Conservation (phyloP, 352 stramenopile genomes). For the Phytophthora hybrid region DNA sequence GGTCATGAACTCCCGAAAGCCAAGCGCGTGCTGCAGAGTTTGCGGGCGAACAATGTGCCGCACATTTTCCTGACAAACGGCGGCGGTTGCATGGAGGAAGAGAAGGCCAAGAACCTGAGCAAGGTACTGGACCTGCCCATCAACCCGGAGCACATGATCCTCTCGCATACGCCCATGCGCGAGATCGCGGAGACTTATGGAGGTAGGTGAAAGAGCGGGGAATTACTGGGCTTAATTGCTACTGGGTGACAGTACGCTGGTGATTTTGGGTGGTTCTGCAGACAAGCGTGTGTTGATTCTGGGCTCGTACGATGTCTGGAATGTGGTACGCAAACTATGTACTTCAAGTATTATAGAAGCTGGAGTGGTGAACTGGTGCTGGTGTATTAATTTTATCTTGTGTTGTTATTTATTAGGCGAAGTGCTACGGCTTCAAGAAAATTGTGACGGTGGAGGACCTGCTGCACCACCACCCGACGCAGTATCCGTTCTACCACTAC, state of each 20-base stretch:
- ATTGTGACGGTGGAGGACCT: constrained; percentile 80
- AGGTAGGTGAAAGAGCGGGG: constrained; percentile 34
- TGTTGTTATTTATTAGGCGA: constrained; percentile 33
- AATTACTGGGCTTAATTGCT: neutral
- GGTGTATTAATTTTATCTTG: neutral
- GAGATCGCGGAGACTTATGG: constrained; percentile 71
- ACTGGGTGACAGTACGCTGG: neutral
- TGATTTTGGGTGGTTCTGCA: constrained; percentile 19
- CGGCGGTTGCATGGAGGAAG: constrained; percentile 85
- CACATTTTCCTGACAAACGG: constrained; percentile 94
- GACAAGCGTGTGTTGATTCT: constrained; percentile 89
- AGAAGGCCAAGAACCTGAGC: constrained; percentile 84
- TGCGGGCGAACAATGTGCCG: constrained; percentile 70
- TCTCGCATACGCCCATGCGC: constrained; percentile 92
- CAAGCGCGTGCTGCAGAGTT: constrained; percentile 67
- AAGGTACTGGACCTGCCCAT: constrained; percentile 70
- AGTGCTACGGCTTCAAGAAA: constrained; percentile 87
- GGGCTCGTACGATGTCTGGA: constrained; percentile 84
- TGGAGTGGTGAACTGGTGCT: neutral
- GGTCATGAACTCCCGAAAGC: constrained; percentile 77
- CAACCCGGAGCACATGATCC: constrained; percentile 77
- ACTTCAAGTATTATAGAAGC: too few species aligned
- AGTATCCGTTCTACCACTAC: constrained; percentile 86
- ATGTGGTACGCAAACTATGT: constrained; percentile 62
- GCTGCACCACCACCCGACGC: constrained; percentile 68